Base-by-base conservation (phyloP, 306 rosid species). In the Prosopis cineraria region DNA sequence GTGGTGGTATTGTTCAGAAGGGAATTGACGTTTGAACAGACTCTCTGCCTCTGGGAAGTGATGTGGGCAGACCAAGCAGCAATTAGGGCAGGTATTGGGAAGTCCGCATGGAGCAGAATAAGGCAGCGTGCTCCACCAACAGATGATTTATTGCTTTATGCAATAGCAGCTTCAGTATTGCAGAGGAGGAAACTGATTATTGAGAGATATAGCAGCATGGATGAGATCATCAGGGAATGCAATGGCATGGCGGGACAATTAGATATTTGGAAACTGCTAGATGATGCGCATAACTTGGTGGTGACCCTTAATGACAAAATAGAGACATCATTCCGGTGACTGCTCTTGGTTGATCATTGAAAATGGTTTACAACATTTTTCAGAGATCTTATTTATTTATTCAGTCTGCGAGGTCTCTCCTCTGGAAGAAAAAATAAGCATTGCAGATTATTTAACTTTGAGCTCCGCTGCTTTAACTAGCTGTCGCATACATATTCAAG, bases 21-120 rank as follows among this genome's bases (percentile, higher is more conserved):
- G 90, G 99, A 96, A 71, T 86, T 96, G 81, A 87, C 96, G 10
- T 96, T 88, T 76, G 99, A 93, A 66, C 99, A 96, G 83, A 93
- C 99, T 12, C 78, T 96, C 11, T 93, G 99, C 80, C 91, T 96
- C 52, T 96, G 99, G 99, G 99, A 96, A 88, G 99, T 96, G 65
- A 89, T 96, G 94, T 96, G 99, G 99, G 99, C 99, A 1, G 99
- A 96, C 83, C 99, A 96, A 87, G 99, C 99, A 10, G 99, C 99
- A 65, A 83, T 93, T 30, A 83, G 99, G 81, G 94, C 97, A 1
- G 99, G 99, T 68, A 84, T 93, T 39, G 91, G 96, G 60, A 96
- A 96, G 84, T 93, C 98, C 41, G 93, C 97, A 3, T 96, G 98
- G 98, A 90, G 97, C 90, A 87, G 96, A 86, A 96, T 93, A 53